Conservation (phyloP, 805 yeast species). For the Henningerozyma blattae region DNA sequence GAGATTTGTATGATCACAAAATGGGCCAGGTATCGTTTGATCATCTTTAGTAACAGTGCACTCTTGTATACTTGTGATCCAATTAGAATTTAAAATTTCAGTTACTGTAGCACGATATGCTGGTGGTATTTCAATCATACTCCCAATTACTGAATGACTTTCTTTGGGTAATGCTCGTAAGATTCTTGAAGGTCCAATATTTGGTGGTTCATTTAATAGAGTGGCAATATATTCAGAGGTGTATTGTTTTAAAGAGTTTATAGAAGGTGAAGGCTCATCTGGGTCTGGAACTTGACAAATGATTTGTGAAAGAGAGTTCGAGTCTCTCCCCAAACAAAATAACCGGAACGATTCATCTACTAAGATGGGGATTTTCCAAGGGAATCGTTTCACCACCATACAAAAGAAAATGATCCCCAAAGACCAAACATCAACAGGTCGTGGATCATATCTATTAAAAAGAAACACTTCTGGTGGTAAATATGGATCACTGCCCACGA, state of each 20-base stretch:
- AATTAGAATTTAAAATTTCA: slow-evolving; percentile 52
- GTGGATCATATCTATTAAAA: slow-evolving; percentile 72
- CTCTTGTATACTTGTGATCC: slow-evolving; percentile 46
- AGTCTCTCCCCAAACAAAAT: slow-evolving; percentile 64
- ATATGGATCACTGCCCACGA: slow-evolving; percentile 83
- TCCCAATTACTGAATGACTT: slow-evolving; percentile 46
- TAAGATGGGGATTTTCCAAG: slow-evolving; percentile 85
- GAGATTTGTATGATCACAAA: too few relatives aligned
- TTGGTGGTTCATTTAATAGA: neutral
- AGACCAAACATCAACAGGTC: slow-evolving; percentile 93
- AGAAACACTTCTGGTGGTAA: slow-evolving; percentile 88
- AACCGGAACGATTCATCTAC: slow-evolving; percentile 74
- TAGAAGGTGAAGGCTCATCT: too few relatives aligned
- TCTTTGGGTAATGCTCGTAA: slow-evolving; percentile 53
- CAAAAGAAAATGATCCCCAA: slow-evolving; percentile 84
- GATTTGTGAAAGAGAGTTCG: slow-evolving; percentile 52
- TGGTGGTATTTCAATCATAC: slow-evolving; percentile 69
- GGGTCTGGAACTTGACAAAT: slow-evolving; percentile 14
- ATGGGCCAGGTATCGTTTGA: too few relatives aligned
- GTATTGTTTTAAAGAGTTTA: too few relatives aligned
- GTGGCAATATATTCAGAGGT: neutral
- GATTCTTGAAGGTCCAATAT: slow-evolving; percentile 51
- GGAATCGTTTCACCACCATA: slow-evolving; percentile 83
- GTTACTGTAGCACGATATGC: slow-evolving; percentile 64
- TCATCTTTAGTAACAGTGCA: too few relatives aligned